Evolutionary conservation across 2,329 filamentous ascomycete species (phyloP), one percentile per base, ranked within the genome.

Genomic region (Corniculantispora saksenae): DNA sequence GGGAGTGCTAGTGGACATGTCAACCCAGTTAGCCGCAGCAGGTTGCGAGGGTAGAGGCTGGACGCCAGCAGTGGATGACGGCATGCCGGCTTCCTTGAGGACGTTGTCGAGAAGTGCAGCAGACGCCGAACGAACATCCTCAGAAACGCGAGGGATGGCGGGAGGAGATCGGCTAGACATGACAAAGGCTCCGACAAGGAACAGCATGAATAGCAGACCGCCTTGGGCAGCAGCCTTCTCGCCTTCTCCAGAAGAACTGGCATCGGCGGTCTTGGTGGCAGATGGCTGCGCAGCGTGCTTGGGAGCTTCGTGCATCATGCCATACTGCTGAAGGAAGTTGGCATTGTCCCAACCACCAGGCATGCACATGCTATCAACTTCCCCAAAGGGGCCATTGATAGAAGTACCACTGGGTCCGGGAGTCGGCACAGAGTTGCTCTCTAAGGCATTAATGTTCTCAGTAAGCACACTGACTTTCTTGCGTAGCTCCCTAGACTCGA

Each of bases 161-260:
- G 89, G 87, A 23, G 89, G 83, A 53, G 88, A 86, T 70, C 88
- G 88, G 79, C 94, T 96, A 38, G 94, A 97, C 67, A 95, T 91
- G 71, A 98, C 93, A 75, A 97, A 97, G 61, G 95, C 95, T 75
- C 95, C 95, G 69, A 97, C 94, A 63, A 99, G 90, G 74, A 99
- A 91, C 71, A 97, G 91, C 93, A 97, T 97, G 78, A 94, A 90
- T 77, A 98, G 84, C 72, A 98, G 81, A 72, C 92, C 87, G 60
- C 93, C 92, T 72, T 94, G 91, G 70, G 92, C 89, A 67, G 89
- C 85, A 66, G 86, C 81, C 80, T 89, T 89, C 68, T 90, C 87
- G 66, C 78, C 76, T 50, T 87, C 84, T 71, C 23, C 50, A 54
- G 60, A n/a, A 25, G 58, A 47, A 13, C 29, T 25, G 10, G 50